Base-by-base conservation (phyloP, 2,329 filamentous ascomycete species). In the Rasamsonia emersonii region DNA sequence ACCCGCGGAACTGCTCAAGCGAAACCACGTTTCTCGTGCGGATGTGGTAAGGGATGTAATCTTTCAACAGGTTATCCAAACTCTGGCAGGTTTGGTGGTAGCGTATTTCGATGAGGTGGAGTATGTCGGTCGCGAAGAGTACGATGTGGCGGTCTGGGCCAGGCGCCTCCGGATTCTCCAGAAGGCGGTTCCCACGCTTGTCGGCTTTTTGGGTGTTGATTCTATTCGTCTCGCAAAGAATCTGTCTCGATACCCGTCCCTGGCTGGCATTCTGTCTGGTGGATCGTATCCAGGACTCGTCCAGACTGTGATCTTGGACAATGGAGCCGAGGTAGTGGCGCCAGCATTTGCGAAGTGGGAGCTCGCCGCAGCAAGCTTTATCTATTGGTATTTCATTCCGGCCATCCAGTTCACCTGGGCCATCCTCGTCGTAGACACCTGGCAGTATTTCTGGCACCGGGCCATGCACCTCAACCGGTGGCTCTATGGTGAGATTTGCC, bases 401-500 rank as follows among this genome's bases (percentile, higher is more conserved):
- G 71, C 66, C 3, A 34, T 89, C 29, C 89, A 96, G 57, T 83
- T 94, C 53, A 63, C 74, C 36, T 51, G 83, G 30, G 91, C 79
- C 15, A 73, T 89, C 38, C 64, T 75, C 42, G 68, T 93, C 43
- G 74, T 96, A 46, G 91, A 98, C 62, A 91, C 86, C 26, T 98
- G 91, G 91, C 89, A 98, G 58, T 98, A 98, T 65, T 94, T 95
- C 63, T 72, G 89, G 49, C 91, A 98, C 62, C 85, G 91, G 23
- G 75, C 82, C 36, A 98, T 98, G 91, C 91, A 98, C 63, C 71
- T 91, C 67, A 95, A 96, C 67, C 88, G 84, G 60, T 96, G 85
- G 83, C 73, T 98, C 47, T 96, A 96, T 69, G 82, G 85, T 91
- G 70, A 61, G 82, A 73, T 30, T 15, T 15, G 8, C 6, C 9